Evolutionary conservation across 148 eudicot species (phyloP), one percentile per base, ranked within the genome.

Genomic region (Fagopyrum homotropicum): DNA sequence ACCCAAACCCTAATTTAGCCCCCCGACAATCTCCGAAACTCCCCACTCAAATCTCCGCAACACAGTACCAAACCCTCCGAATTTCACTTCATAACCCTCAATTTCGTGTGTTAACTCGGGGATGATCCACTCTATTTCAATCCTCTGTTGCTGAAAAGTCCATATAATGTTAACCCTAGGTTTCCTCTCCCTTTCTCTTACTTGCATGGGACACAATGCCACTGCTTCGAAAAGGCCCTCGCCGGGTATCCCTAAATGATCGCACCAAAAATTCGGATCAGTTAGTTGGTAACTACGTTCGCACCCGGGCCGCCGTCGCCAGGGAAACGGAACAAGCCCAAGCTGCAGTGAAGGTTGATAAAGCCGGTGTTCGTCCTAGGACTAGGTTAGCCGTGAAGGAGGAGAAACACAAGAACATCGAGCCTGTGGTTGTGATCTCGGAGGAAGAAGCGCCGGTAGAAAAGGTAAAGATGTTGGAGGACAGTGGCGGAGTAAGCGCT

Each of bases 401-500:
- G 47, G 15, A 60, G 55, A 30, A 60, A 56, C 51, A 19, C 77
- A 40, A 63, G 75, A 70, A 75, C 72, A 80, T 56, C 22, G 29
- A 64, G 14, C 76, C 17, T 64, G 82, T 81, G 66, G 60, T 85
- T 49, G 77, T 79, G 40, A 9, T 68, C 72, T 76, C 51, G 71
- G 59, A 50, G 59, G 51, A 26, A 51, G 75, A 76, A 55, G 73
- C 19, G 29, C 46, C 73, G 43, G 73, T 50, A 16, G 80, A 43
- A 47, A 45, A 66, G 64, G 75, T 51, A 69, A 81, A 80, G 10
- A 84, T 78, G 79, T 82, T 91, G 90, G 91, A 89, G 51, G 89
- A 83, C 55, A 91, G 90, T 85, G 97, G 93, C 72, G 97, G 97
- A 4, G 79, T 91, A 80, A 91, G 97, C 56, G 76, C 76, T 85